Conservation (phyloP, 129 eudicot species). For the Dittrichia graveolens region DNA sequence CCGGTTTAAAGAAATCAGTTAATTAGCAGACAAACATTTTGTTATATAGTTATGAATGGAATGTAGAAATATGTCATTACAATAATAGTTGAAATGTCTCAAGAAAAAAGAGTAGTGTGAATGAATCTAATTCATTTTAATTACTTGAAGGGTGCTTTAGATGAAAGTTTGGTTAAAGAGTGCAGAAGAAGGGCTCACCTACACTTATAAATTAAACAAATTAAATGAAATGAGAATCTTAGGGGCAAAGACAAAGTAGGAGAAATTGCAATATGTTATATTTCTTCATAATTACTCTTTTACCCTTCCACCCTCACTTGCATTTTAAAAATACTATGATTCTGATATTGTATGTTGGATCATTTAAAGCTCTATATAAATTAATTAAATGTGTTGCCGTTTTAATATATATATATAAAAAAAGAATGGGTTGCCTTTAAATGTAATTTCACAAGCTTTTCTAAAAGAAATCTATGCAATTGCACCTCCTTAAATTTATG, state of each 20-base stretch:
- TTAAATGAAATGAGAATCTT: constrained; percentile 45
- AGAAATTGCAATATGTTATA: constrained; percentile 29
- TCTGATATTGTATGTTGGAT: neutral
- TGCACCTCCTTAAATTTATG: neutral
- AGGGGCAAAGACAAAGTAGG: constrained; percentile 55
- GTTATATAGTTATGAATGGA: neutral
- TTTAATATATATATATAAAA: no score
- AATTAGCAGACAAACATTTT: neutral
- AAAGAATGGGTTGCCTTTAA: neutral
- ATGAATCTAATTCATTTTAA: constrained; percentile 29
- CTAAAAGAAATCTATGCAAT: neutral
- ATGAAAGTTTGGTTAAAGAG: constrained; percentile 46
- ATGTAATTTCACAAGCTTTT: neutral
- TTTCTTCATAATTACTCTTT: constrained; percentile 44
- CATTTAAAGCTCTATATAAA: neutral
- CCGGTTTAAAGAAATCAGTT: no score
- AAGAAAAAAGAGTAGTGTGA: constrained; percentile 35
- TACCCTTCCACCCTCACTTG: constrained; percentile 31
- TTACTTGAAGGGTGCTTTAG: constrained; percentile 42
- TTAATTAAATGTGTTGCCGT: neutral
- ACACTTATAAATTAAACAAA: constrained; percentile 25
- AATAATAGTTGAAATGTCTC: constrained; percentile 26
- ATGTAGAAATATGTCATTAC: neutral
- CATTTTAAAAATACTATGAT: neutral
- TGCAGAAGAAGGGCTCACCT: constrained; percentile 55